phyloP scores from a whole-genome alignment of 2,329 filamentous ascomycete genomes.

The Penicillium sp. region DNA sequence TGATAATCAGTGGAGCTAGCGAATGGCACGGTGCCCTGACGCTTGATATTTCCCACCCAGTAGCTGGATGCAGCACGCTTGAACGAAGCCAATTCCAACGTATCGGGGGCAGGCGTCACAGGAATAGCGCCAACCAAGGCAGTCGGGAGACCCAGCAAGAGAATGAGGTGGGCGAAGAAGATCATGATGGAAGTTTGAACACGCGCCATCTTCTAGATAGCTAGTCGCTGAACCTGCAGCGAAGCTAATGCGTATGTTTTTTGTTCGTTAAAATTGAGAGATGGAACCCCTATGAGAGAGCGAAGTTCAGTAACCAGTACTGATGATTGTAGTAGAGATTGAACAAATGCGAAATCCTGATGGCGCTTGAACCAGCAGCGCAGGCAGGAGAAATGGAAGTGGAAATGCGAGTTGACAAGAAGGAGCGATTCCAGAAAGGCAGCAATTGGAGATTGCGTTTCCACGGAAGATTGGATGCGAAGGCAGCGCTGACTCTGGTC shows the following conservation, averaged over 20 bases:
- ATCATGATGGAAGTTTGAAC: slow-evolving; percentile 35
- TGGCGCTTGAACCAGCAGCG: slow-evolving; percentile 26
- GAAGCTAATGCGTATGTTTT: slow-evolving; percentile 4
- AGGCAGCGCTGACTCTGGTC: slow-evolving; percentile 14
- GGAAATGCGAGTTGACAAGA: slow-evolving; percentile 10
- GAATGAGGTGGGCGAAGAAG: slow-evolving; percentile 40
- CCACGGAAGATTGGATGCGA: slow-evolving; percentile 21
- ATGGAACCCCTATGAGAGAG: slow-evolving; percentile 22
- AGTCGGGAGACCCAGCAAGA: slow-evolving; percentile 39
- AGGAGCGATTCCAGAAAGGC: slow-evolving; percentile 20
- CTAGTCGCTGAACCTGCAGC: slow-evolving; percentile 42
- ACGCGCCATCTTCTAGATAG: slow-evolving; percentile 34
- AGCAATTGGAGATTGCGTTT: slow-evolving; percentile 14
- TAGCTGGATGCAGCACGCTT: slow-evolving; percentile 56
- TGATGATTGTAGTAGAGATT: slow-evolving; percentile 17
- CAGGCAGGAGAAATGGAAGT: not conserved
- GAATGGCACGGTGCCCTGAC: slow-evolving; percentile 72
- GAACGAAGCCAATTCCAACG: slow-evolving; percentile 22
- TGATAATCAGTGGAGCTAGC: slow-evolving; percentile 64
- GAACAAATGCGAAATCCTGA: slow-evolving; percentile 7
- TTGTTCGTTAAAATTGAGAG: slow-evolving; percentile 4
- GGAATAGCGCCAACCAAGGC: slow-evolving; percentile 43
- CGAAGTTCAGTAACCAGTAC: slow-evolving; percentile 39
- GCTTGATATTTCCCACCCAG: slow-evolving; percentile 74
- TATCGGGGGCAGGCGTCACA: slow-evolving; percentile 15